Conservation (phyloP, 1,284 basidiomycete species). For the Schizophyllum amplum region DNA sequence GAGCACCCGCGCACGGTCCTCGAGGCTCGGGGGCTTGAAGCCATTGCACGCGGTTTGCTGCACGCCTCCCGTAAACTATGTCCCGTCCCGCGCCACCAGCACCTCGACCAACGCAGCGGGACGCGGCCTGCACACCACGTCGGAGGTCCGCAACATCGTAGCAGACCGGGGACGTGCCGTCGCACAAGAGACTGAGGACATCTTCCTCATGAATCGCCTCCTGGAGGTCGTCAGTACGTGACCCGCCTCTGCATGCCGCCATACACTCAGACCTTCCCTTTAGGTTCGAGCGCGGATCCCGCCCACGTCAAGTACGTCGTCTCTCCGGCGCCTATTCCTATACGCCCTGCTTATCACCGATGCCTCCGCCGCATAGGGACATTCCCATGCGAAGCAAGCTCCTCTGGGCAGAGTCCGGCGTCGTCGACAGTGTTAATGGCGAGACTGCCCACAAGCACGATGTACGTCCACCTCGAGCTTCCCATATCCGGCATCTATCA, state of each 20-base stretch:
- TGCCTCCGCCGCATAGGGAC: no score
- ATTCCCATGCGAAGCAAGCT: constrained; percentile 41
- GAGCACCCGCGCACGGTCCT: no score
- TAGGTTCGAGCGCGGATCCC: neutral
- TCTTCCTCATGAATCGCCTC: constrained; percentile 49
- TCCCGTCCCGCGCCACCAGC: neutral
- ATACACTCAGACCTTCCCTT: neutral
- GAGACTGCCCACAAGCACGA: neutral
- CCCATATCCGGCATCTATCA: no score
- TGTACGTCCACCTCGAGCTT: no score
- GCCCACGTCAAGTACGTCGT: neutral
- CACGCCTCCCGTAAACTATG: neutral
- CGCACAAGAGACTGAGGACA: constrained; percentile 47
- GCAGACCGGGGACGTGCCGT: constrained; percentile 16
- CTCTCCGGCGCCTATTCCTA: constrained; percentile 6
- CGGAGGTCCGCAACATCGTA: neutral
- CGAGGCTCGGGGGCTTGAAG: neutral
- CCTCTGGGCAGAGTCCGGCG: constrained; percentile 52
- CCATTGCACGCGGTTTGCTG: neutral
- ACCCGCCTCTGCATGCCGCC: neutral
- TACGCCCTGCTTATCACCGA: neutral
- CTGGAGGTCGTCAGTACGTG: constrained; percentile 50
- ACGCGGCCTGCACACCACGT: neutral
- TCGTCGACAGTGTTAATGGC: constrained; percentile 17
- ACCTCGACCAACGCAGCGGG: neutral